A percentile compares a stretch with the other conserved stretches of the same genome.
phyloP scores from a whole-genome alignment of 2,329 filamentous ascomycete species.

The Didymella lethalis region DNA sequence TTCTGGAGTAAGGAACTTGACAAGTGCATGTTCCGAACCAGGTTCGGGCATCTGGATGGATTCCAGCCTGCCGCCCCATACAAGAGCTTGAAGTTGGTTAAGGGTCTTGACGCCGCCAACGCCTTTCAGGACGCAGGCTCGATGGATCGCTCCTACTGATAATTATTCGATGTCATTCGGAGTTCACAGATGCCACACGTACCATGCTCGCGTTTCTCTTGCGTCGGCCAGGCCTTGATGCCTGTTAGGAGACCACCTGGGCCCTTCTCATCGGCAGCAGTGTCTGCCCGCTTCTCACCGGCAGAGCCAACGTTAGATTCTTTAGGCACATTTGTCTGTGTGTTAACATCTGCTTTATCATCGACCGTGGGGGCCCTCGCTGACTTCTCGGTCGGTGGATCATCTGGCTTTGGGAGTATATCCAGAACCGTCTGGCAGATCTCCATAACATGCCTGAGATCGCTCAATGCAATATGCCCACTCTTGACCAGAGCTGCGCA shows the following conservation, averaged over 20 bases:
- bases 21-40: constrained; percentile 35
- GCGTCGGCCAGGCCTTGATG: constrained; percentile 38
- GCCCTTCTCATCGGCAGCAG: background rate
- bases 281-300: background rate
- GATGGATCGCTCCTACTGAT: constrained; percentile 29
- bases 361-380: background rate
- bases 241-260: constrained; percentile 21
- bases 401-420: constrained; percentile 27
- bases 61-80: constrained; percentile 51
- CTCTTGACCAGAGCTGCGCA: constrained; percentile 32
- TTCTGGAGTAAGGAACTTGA: constrained; percentile 47
- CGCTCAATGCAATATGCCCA: constrained; percentile 29
- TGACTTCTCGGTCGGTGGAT: background rate
- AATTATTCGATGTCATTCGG: constrained; percentile 16
- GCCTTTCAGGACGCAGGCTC: constrained; percentile 40
- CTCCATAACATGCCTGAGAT: constrained; percentile 33
- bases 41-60: constrained; percentile 37
- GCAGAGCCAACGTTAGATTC: background rate
- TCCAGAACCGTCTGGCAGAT: constrained; percentile 34
- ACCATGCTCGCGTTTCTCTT: constrained; percentile 43
- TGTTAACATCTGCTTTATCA: no score
- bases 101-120: constrained; percentile 33
- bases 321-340: background rate
- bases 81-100: constrained; percentile 44
- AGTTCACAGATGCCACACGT: constrained; percentile 6